Evolutionary conservation across 768 basidiomycete species (phyloP).

Genomic region (Coprinopsis cinerea): DNA sequence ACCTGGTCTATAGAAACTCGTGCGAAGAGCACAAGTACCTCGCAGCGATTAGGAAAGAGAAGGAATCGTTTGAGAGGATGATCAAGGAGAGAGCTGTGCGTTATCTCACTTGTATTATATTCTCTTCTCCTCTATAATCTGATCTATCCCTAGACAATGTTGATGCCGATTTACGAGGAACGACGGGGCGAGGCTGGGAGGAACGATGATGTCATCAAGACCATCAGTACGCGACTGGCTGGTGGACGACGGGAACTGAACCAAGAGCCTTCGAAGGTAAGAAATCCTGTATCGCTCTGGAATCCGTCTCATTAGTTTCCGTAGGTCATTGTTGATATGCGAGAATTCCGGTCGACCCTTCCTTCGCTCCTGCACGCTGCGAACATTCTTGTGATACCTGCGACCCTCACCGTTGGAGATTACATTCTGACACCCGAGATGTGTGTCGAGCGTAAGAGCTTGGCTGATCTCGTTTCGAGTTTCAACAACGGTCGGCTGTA

Average conservation of each 20-base stretch:
- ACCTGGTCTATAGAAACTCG: constrained; percentile 90
- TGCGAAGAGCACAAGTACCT: constrained; percentile 96
- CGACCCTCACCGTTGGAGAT: constrained; percentile 91
- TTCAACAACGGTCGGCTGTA: constrained; percentile 93
- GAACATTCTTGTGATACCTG: constrained; percentile 75
- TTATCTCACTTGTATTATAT: constrained; percentile 11
- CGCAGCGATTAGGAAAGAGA: constrained; percentile 82
- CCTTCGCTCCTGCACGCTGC: constrained; percentile 88
- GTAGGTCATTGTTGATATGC: constrained; percentile 93
- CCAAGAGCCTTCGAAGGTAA: constrained; percentile 59
- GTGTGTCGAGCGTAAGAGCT: constrained; percentile 92
- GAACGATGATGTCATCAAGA: constrained; percentile 64
- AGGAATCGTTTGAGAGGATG: constrained; percentile 86
- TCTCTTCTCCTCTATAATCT: neutral
- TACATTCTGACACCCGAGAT: constrained; percentile 95
- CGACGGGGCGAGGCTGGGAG: constrained; percentile 32
- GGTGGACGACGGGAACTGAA: constrained; percentile 72
- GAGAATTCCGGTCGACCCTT: constrained; percentile 91
- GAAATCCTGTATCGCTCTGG: constrained; percentile 3
- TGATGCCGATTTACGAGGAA: constrained; percentile 75
- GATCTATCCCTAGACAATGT: constrained; percentile 61
- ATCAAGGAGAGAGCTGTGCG: constrained; percentile 89
- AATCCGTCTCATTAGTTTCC: neutral
- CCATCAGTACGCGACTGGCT: constrained; percentile 79
- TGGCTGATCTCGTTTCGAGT: constrained; percentile 87